Evolutionary conservation across 345 rosid genomes (phyloP), one percentile per base, ranked within the genome.

Genomic region (Psidium guajava): DNA sequence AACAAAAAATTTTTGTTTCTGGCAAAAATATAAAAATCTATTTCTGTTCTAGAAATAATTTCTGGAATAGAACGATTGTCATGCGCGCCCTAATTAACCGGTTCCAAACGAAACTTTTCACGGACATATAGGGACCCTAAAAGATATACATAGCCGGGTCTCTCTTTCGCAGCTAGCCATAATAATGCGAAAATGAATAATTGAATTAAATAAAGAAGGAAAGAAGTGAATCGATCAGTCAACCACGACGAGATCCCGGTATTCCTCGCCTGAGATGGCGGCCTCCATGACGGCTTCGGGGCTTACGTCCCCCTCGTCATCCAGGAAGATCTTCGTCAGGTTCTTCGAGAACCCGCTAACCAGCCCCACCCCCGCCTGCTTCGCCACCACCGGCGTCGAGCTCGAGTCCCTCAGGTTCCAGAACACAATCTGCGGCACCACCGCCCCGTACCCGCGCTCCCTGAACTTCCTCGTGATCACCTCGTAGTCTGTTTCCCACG

Each of bases 301-400:
- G 50, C 86, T 59, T 2, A 91, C 82, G 50, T 42, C 81, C 47
- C 93, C 93, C 12, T 91, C 90, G n/a, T 83, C 59, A 5, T 92
- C 89, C 89, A 91, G 84, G 89, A 95, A 94, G 44, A 90, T 5
- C 69, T 90, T 95, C 50, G 91, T 82, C 89, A 92, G n/a, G 88
- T 95, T 95, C 92, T 95, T 93, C 0, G 95, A 95, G 83, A 90
- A 92, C 20, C 96, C 96, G 86, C 93, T 91, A n/a, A 94, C 94
- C 83, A 93, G 87, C 0, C 94, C 97, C 64, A 90, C 92, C 28
- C 96, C 90, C 25, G 88, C 87, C 84, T 92, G 86, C 0, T 20
- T 74, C 25, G 73, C 92, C 2, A 36, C 14, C 85, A 92, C 96
- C 1, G 94, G 94, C 1, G 93, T 93, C 1, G 94, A 86, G 13